phyloP scores from a whole-genome alignment of 179 eudicot species.

The Gypsophila paniculata region DNA sequence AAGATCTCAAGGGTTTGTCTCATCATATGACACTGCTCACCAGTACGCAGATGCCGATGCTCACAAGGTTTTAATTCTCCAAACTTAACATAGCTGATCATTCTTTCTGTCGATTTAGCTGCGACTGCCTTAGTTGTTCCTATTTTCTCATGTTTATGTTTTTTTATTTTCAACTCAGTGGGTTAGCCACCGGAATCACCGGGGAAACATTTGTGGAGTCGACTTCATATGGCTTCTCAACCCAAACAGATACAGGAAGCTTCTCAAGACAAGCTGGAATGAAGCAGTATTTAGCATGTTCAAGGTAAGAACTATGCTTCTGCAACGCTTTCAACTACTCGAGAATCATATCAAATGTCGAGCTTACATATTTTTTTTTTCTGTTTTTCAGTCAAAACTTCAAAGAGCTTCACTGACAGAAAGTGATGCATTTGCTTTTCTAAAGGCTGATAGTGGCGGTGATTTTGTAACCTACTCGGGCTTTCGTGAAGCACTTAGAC shows the following conservation, averaged over 20 bases:
- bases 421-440: conserved; percentile 66
- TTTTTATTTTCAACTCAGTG: conserved; percentile 47
- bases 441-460: conserved; percentile 67
- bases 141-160: conserved; percentile 13
- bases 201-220: conserved; percentile 94
- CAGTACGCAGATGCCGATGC: conserved; percentile 91
- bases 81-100: background rate
- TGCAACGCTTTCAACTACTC: background rate
- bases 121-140: conserved; percentile 6
- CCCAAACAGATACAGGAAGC: conserved; percentile 74
- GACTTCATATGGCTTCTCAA: conserved; percentile 99
- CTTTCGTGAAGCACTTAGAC: conserved; percentile 77
- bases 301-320: conserved; percentile 48
- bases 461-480: conserved; percentile 68
- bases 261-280: conserved; percentile 89
- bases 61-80: conserved; percentile 54
- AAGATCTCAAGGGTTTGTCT: conserved; percentile 94
- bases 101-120: conserved; percentile 7
- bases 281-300: conserved; percentile 95
- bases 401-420: conserved; percentile 76
- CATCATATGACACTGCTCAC: conserved; percentile 98
- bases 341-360: conserved; percentile 2
- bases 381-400: conserved; percentile 58
- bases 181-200: conserved; percentile 98
- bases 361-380: conserved; percentile 9